Percentiles rank a stretch among this genome's conserved stretches.
Evolutionary conservation across 306 rosid genomes (phyloP).

Genomic region (Quercus berberidifolia): DNA sequence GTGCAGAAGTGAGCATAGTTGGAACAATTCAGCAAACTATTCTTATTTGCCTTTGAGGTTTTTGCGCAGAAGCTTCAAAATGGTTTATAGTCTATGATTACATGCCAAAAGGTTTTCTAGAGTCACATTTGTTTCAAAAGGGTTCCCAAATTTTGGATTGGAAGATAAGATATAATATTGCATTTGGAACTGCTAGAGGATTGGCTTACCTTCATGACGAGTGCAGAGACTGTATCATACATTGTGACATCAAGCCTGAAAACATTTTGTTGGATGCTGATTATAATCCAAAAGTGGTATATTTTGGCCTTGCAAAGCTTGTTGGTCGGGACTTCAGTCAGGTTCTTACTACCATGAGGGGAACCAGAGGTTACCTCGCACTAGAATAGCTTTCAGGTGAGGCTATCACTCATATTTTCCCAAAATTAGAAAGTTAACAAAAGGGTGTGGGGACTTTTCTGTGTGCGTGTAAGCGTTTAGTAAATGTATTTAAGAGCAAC

Average conservation of each 20-base stretch:
- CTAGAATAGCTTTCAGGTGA: conserved; percentile 58
- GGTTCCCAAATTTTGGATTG: too few relatives aligned
- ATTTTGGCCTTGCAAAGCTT: conserved; percentile 58
- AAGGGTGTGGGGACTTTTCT: background rate
- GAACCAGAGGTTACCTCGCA: conserved; percentile 68
- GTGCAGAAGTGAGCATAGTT: too few relatives aligned
- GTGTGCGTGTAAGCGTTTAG: background rate
- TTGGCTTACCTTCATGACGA: background rate
- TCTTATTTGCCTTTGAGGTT: too few relatives aligned
- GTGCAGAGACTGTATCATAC: conserved; percentile 41
- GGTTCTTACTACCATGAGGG: conserved; percentile 57
- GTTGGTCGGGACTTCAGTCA: conserved; percentile 48
- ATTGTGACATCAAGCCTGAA: conserved; percentile 51
- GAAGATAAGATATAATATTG: background rate
- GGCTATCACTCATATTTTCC: too few relatives aligned
- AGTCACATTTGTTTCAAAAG: too few relatives aligned
- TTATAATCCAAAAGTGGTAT: conserved; percentile 38
- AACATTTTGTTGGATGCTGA: conserved; percentile 48
- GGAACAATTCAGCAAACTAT: too few relatives aligned
- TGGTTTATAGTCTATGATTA: too few relatives aligned
- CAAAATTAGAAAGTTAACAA: background rate
- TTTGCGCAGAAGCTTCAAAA: too few relatives aligned
- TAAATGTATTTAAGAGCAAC: background rate
- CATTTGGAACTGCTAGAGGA: background rate
- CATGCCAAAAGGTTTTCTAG: too few relatives aligned